Percentiles rank a stretch among this genome's conserved stretches.
These are phyloP conservation scores for Manihot esculenta DNA, from an alignment of 441 rosid species.

Conservation along the genomic window DNA sequence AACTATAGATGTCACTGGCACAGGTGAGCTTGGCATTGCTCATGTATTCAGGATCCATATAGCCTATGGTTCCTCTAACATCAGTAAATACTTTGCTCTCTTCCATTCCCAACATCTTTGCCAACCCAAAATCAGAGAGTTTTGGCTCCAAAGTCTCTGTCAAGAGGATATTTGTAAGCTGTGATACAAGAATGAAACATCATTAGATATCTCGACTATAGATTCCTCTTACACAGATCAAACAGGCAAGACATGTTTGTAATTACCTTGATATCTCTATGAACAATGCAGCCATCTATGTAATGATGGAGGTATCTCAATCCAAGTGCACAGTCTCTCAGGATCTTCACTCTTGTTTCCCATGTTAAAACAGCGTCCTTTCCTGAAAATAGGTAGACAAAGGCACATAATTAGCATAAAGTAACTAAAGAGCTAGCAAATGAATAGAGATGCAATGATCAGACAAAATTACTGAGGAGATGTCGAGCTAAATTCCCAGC, in stretches of 20 bases:
- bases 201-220: slow-evolving; percentile 7
- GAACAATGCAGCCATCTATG: slow-evolving; percentile 70
- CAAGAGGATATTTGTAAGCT: slow-evolving; percentile 78
- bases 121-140: slow-evolving; percentile 68
- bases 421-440: no score
- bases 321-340: slow-evolving; percentile 58
- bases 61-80: slow-evolving; percentile 71
- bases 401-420: background rate
- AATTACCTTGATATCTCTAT: slow-evolving; percentile 66
- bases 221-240: background rate
- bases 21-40: slow-evolving; percentile 61
- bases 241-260: background rate
- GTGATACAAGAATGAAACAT: slow-evolving; percentile 3
- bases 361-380: slow-evolving; percentile 45
- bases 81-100: slow-evolving; percentile 70
- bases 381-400: slow-evolving; percentile 27
- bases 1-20: slow-evolving; percentile 68
- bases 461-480: slow-evolving; percentile 36
- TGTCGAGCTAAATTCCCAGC: slow-evolving; percentile 62
- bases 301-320: slow-evolving; percentile 58
- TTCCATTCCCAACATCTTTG: slow-evolving; percentile 63
- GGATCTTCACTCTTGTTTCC: slow-evolving; percentile 59
- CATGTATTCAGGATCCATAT: slow-evolving; percentile 77
- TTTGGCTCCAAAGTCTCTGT: slow-evolving; percentile 57
- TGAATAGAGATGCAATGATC: background rate